A percentile compares a stretch with the other conserved stretches of the same genome.
Evolutionary conservation across 1,284 basidiomycete species (phyloP).

Genomic region (Agaricales sp.): DNA sequence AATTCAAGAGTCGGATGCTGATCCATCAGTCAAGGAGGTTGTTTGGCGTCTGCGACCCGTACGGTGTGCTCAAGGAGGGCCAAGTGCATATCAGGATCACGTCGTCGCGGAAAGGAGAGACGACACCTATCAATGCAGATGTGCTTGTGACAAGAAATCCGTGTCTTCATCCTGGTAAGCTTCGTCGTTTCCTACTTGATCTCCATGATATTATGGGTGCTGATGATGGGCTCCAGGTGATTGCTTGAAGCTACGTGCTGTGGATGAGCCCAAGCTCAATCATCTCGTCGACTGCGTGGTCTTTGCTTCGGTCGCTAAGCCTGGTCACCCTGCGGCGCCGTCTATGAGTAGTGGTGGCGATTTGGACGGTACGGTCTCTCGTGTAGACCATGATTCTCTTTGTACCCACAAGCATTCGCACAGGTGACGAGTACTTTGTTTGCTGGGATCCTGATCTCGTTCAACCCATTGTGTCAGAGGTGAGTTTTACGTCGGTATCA

Average conservation of each 20-base stretch:
- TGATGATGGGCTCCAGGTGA: constrained; percentile 30
- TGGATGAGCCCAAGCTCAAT: constrained; percentile 32
- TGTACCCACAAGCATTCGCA: constrained; percentile 1
- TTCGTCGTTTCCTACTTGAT: background rate
- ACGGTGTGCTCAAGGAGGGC: constrained; percentile 46
- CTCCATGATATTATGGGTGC: background rate
- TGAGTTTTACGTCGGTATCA: constrained; percentile 14
- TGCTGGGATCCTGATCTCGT: constrained; percentile 58
- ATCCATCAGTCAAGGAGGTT: constrained; percentile 49
- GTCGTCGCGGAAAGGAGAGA: constrained; percentile 34
- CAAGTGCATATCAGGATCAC: constrained; percentile 53
- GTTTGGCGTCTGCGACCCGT: constrained; percentile 59
- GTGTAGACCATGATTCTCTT: background rate
- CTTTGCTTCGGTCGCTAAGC: constrained; percentile 43
- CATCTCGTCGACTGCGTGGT: constrained; percentile 59
- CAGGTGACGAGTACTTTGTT: constrained; percentile 55
- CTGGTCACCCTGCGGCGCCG: constrained; percentile 51
- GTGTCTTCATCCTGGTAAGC: constrained; percentile 50
- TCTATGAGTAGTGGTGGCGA: constrained; percentile 63
- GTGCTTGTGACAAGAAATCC: constrained; percentile 57
- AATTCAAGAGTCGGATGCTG: constrained; percentile 44
- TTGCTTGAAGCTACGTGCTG: constrained; percentile 51
- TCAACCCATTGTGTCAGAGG: constrained; percentile 42
- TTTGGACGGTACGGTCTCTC: constrained; percentile 33
- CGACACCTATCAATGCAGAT: constrained; percentile 46